These are phyloP conservation scores for Curvularia sp. DNA, from an alignment of 2,329 filamentous ascomycete genomes.

Conservation along the genomic window DNA sequence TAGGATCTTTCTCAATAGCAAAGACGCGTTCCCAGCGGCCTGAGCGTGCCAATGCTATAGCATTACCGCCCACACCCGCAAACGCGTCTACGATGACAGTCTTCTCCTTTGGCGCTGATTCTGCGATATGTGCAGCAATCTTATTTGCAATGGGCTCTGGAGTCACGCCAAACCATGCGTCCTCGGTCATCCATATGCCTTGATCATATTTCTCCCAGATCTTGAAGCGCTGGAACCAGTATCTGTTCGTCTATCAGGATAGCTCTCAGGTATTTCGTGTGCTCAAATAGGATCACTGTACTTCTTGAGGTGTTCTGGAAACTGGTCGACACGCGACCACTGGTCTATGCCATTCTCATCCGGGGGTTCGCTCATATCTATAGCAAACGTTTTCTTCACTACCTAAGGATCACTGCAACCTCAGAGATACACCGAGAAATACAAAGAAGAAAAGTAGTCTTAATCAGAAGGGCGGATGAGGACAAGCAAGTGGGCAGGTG, in stretches of 20 bases:
- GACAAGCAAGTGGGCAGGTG: background rate
- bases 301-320: conserved; percentile 87
- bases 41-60: conserved; percentile 89
- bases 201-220: conserved; percentile 89
- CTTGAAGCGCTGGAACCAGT: conserved; percentile 86
- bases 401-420: background rate
- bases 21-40: conserved; percentile 83
- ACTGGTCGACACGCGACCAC: conserved; percentile 72
- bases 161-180: conserved; percentile 96
- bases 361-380: conserved; percentile 30
- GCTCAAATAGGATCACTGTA: conserved; percentile 49
- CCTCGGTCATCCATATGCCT: conserved; percentile 87
- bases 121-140: conserved; percentile 75
- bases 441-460: background rate
- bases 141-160: conserved; percentile 77
- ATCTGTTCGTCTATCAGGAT: conserved; percentile 62
- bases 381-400: background rate
- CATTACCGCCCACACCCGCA: conserved; percentile 89
- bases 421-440: too few species aligned
- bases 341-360: conserved; percentile 63
- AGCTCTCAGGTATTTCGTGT: background rate
- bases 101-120: conserved; percentile 62
- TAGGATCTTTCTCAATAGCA: conserved; percentile 83
- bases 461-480: background rate
- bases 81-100: conserved; percentile 85